A percentile compares a stretch with the other conserved stretches of the same genome.
phyloP scores from a whole-genome alignment of 164 flowering plant species.

The Warburgia ugandensis region DNA sequence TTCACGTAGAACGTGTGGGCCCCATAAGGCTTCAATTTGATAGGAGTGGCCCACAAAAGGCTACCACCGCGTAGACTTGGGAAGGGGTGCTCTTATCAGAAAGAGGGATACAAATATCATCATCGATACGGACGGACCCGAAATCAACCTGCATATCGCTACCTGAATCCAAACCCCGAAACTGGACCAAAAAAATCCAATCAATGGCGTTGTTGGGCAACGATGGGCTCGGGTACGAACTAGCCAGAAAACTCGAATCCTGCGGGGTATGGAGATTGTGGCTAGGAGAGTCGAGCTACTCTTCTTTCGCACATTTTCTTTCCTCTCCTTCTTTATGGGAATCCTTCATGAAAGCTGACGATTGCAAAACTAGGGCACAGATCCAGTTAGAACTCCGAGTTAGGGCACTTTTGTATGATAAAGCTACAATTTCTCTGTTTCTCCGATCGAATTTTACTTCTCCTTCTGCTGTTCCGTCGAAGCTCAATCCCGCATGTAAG shows the following conservation, averaged over 20 bases:
- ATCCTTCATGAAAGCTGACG: too few species aligned
- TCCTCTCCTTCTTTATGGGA: too few species aligned
- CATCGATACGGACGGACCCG: too few species aligned
- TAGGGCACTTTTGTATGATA: conserved; percentile 88
- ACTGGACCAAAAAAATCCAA: too few species aligned
- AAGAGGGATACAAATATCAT: too few species aligned
- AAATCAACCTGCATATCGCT: too few species aligned
- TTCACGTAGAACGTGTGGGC: too few species aligned
- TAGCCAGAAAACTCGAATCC: conserved; percentile 66
- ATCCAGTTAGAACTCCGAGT: conserved; percentile 79
- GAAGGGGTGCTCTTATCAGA: too few species aligned
- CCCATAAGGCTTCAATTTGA: too few species aligned
- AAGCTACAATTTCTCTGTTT: conserved; percentile 70
- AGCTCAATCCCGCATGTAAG: conserved; percentile 70
- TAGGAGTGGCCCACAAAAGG: too few species aligned
- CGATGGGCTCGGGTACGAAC: conserved; percentile 87
- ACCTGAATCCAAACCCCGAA: too few species aligned
- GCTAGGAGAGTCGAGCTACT: conserved; percentile 80
- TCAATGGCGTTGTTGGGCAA: conserved; percentile 72
- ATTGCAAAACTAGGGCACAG: conserved; percentile 48
- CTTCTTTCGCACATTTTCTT: conserved; percentile 41
- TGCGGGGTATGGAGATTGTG: conserved; percentile 83
- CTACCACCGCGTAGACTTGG: too few species aligned
- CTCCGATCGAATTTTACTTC: conserved; percentile 30
- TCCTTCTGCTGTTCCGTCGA: conserved; percentile 30